Percentiles rank a stretch among this genome's conserved stretches.
phyloP scores from a whole-genome alignment of 306 rosid genomes.

The Cercis canadensis region DNA sequence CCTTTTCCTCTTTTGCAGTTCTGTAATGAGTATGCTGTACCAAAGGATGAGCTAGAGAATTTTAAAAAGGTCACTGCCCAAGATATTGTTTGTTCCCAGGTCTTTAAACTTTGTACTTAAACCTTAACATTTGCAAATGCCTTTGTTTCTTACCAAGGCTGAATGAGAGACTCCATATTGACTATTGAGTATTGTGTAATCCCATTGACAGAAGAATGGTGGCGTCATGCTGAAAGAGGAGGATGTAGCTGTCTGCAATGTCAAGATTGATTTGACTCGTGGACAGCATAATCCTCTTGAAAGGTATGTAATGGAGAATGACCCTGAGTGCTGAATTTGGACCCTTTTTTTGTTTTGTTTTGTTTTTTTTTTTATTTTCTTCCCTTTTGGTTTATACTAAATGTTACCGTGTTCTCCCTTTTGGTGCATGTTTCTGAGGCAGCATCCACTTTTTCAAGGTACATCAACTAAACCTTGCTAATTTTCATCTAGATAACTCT shows the following conservation, averaged over 20 bases:
- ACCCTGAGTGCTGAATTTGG: constrained; percentile 9
- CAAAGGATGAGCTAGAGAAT: constrained; percentile 74
- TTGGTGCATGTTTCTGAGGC: constrained; percentile 54
- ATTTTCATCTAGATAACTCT: constrained; percentile 23
- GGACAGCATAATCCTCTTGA: constrained; percentile 88
- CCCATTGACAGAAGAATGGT: constrained; percentile 70
- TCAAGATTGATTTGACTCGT: constrained; percentile 93
- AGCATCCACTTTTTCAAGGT: constrained; percentile 95
- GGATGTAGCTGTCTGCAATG: constrained; percentile 78
- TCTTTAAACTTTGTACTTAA: constrained; percentile 30
- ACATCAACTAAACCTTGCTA: constrained; percentile 27
- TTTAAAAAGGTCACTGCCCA: constrained; percentile 85
- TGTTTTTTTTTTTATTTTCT: constrained; percentile 24
- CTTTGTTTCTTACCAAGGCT: constrained; percentile 32
- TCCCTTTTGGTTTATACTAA: constrained; percentile 26
- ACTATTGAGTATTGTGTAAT: constrained; percentile 9
- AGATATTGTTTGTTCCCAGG: constrained; percentile 97
- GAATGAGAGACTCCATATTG: constrained; percentile 8
- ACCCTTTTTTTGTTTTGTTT: too few relatives aligned
- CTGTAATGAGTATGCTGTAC: constrained; percentile 94
- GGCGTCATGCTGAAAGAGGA: constrained; percentile 77
- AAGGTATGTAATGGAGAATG: constrained; percentile 59
- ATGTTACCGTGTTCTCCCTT: constrained; percentile 30
- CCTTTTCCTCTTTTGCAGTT: constrained; percentile 59
- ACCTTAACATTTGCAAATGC: constrained; percentile 22